Percentiles rank a stretch among this genome's conserved stretches.
Evolutionary conservation across 1,284 basidiomycete genomes (phyloP).

Genomic region (Cryptococcus sp.): DNA sequence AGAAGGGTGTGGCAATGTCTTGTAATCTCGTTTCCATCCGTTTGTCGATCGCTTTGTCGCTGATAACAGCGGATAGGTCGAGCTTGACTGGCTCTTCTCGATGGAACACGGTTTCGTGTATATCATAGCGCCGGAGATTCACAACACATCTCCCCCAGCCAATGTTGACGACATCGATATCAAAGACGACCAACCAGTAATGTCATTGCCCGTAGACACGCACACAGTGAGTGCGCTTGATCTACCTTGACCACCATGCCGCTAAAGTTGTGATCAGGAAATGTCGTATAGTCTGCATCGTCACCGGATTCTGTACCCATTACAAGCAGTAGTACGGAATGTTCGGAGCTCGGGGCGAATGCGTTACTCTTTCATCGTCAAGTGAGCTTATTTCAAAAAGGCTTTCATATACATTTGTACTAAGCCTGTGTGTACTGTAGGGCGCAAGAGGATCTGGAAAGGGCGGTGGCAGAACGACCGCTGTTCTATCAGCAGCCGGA

Average conservation of each 20-base stretch:
- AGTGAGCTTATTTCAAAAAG: background rate
- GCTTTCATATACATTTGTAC: background rate
- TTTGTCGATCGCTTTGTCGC: background rate
- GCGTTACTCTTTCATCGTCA: background rate
- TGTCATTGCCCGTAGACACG: background rate
- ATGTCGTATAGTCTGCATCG: background rate
- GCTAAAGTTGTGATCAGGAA: background rate
- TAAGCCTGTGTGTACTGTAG: background rate
- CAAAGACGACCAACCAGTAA: background rate
- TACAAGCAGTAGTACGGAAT: background rate
- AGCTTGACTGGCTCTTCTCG: background rate
- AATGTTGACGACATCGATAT: background rate
- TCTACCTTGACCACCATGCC: background rate
- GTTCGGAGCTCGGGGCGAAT: background rate
- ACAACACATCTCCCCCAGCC: background rate
- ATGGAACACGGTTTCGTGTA: slow-evolving; percentile 1
- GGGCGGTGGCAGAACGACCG: background rate
- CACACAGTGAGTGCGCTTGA: background rate
- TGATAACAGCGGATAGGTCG: background rate
- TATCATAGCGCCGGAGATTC: background rate
- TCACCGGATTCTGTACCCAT: background rate
- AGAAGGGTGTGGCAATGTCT: background rate
- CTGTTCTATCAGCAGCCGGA: background rate
- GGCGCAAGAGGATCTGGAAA: background rate
- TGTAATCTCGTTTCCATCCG: background rate